Percentiles rank a stretch among this genome's conserved stretches.
These are phyloP conservation scores for Fusarium sp. DNA, from an alignment of 2,329 filamentous ascomycete species.

Conservation along the genomic window DNA sequence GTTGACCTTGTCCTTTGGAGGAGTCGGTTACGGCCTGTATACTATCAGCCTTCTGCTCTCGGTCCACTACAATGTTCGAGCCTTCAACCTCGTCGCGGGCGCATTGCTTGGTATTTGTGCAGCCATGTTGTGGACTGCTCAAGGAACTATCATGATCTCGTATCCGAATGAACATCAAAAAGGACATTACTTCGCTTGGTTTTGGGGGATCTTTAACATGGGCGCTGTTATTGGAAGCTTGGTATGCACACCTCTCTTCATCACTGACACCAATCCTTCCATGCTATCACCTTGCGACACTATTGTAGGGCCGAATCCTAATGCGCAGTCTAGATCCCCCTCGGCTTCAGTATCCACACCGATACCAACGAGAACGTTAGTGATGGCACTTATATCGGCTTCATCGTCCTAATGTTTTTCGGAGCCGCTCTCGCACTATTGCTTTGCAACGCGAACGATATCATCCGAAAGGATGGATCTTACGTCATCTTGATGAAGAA, in stretches of 20 bases:
- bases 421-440: constrained; percentile 79
- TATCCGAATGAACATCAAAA: constrained; percentile 87
- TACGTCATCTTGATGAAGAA: constrained; percentile 91
- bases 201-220: constrained; percentile 96
- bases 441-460: constrained; percentile 79
- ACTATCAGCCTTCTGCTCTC: constrained; percentile 76
- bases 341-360: constrained; percentile 41
- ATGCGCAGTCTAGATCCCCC: constrained; percentile 69
- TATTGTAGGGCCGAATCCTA: background rate
- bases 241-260: constrained; percentile 48
- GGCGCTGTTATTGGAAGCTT: constrained; percentile 88
- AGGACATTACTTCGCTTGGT: constrained; percentile 89
- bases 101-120: constrained; percentile 83
- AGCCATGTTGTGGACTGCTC: constrained; percentile 84
- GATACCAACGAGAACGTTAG: constrained; percentile 60
- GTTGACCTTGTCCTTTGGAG: constrained; percentile 77
- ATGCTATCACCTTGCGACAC: no score
- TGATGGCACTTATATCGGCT: constrained; percentile 88
- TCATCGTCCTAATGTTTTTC: constrained; percentile 83
- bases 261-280: no score
- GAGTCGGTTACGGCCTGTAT: constrained; percentile 82
- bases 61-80: constrained; percentile 67
- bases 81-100: constrained; percentile 75
- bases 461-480: constrained; percentile 83
- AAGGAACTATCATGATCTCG: constrained; percentile 90